A percentile compares a stretch with the other conserved stretches of the same genome.
Conservation (phyloP, 106 monocot genomes). For the Dendrobium huoshanense region DNA sequence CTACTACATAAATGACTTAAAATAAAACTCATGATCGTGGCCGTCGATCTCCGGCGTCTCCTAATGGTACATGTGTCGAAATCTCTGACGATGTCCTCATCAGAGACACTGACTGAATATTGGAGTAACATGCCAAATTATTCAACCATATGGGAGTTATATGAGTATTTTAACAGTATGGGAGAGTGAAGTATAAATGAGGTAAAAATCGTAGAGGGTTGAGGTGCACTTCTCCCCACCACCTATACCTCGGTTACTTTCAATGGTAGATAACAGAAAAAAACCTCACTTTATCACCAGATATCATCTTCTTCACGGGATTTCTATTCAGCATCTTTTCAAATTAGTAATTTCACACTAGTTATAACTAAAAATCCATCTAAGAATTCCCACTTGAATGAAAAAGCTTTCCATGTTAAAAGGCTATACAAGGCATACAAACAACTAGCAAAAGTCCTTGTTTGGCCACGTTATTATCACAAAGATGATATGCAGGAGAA, state of each 20-base stretch:
- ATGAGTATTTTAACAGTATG: too few relatives aligned
- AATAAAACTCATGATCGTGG: too few relatives aligned
- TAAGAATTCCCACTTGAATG: background rate
- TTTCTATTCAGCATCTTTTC: background rate
- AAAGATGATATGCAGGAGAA: background rate
- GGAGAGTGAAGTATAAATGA: too few relatives aligned
- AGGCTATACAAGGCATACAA: background rate
- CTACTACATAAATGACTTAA: too few relatives aligned
- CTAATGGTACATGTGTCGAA: too few relatives aligned
- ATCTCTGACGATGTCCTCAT: too few relatives aligned
- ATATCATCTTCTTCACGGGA: background rate
- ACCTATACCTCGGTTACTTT: background rate
- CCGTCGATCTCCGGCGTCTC: too few relatives aligned
- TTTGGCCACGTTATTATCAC: background rate
- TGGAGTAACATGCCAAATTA: too few relatives aligned
- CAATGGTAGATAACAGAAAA: background rate
- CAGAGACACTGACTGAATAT: too few relatives aligned
- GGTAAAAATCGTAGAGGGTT: too few relatives aligned
- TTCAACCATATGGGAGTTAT: too few relatives aligned
- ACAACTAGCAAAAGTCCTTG: background rate
- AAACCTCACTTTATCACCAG: background rate
- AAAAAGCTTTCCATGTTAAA: background rate
- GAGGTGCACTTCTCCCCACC: too few relatives aligned
- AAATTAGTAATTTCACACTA: background rate
- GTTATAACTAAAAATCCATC: background rate